Evolutionary conservation across 441 rosid species (phyloP).

Genomic region (Theobroma grandiflorum): DNA sequence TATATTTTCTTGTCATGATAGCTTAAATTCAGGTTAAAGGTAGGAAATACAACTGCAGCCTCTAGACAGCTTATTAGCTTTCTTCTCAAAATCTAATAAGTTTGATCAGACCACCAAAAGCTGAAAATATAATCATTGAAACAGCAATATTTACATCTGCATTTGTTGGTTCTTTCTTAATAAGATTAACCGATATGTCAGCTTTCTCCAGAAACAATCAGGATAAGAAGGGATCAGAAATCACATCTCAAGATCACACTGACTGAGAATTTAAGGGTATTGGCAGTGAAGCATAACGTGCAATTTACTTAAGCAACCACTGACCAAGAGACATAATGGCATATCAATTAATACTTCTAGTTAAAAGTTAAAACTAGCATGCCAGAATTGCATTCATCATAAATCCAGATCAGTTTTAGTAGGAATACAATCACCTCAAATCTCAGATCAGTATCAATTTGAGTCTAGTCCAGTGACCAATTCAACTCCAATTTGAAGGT

Average conservation of each 20-base stretch:
- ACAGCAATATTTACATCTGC: not conserved
- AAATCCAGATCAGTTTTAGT: not conserved
- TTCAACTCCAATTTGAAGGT: not conserved
- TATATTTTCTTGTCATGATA: not conserved
- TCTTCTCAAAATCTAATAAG: constrained; percentile 9
- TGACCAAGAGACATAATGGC: constrained; percentile 10
- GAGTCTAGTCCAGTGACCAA: not conserved
- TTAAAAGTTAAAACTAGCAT: constrained; percentile 13
- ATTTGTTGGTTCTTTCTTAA: not conserved
- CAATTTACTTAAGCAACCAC: not conserved
- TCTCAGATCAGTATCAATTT: not conserved
- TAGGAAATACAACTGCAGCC: not conserved
- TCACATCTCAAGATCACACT: not conserved
- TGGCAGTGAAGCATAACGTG: not conserved
- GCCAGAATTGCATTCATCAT: not conserved
- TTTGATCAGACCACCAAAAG: constrained; percentile 3
- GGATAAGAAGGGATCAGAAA: not conserved
- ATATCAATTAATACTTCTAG: not conserved
- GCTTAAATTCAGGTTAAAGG: not conserved
- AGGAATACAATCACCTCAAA: not conserved
- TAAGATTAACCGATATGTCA: not conserved
- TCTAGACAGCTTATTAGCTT: not conserved
- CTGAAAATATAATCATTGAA: constrained; percentile 20
- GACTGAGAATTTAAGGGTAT: not conserved
- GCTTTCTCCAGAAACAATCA: not conserved